Evolutionary conservation across 768 basidiomycete genomes (phyloP).

Genomic region (Xerocomellus dryophilus): DNA sequence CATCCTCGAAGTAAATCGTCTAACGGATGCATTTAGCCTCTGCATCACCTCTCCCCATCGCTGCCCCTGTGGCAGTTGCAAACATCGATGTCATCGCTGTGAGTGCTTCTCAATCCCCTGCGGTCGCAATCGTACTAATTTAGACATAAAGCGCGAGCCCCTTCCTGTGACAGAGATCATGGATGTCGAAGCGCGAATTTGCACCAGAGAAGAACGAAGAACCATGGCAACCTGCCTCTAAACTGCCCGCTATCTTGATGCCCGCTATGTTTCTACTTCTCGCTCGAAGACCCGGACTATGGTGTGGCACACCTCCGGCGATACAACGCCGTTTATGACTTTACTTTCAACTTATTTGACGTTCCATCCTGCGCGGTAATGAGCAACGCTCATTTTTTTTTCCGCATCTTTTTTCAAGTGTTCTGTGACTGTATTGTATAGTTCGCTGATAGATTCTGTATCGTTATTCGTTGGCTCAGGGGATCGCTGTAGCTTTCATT

Average conservation of each 20-base stretch:
- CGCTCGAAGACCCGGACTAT: background rate
- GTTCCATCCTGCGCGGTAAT: conserved; percentile 2
- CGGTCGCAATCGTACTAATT: background rate
- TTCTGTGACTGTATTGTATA: conserved; percentile 15
- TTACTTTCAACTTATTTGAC: background rate
- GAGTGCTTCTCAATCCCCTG: background rate
- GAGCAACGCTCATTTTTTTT: conserved; percentile 1
- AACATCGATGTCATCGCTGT: conserved; percentile 17
- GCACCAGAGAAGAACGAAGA: background rate
- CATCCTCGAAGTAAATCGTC: background rate
- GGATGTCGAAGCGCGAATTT: background rate
- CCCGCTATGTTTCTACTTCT: background rate
- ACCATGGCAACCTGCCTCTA: conserved; percentile 8
- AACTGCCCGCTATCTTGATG: background rate
- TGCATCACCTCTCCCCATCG: conserved; percentile 28
- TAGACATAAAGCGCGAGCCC: conserved; percentile 7
- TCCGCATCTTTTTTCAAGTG: background rate
- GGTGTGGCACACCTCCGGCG: background rate
- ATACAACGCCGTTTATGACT: conserved; percentile 3
- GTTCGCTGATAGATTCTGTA: conserved; percentile 27
- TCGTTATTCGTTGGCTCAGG: conserved; percentile 8
- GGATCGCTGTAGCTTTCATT: background rate
- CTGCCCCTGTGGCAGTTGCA: conserved; percentile 5
- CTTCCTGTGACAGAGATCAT: no score
- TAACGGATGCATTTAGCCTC: conserved; percentile 14